A percentile compares a stretch with the other conserved stretches of the same genome.
Evolutionary conservation across 2,329 filamentous ascomycete genomes (phyloP).

Genomic region (Dothistroma septosporum): DNA sequence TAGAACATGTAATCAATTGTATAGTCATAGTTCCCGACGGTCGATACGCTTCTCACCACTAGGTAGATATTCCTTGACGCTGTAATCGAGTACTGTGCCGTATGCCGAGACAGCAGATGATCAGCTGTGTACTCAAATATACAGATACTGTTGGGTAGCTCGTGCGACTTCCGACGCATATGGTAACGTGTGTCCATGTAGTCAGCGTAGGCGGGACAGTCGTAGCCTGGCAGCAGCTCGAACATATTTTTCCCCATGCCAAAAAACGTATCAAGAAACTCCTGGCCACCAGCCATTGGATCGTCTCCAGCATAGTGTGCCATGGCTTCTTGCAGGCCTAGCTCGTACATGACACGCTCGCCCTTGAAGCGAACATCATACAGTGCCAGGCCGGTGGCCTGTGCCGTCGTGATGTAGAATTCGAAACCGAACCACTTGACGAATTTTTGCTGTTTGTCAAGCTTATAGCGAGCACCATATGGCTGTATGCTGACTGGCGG

Average conservation of each 20-base stretch:
- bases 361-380: constrained; percentile 51
- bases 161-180: constrained; percentile 43
- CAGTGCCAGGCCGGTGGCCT: constrained; percentile 45
- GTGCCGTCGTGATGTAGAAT: constrained; percentile 49
- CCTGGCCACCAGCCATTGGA: constrained; percentile 42
- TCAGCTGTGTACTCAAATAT: constrained; percentile 52
- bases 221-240: constrained; percentile 49
- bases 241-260: constrained; percentile 47
- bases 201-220: constrained; percentile 52
- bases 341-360: constrained; percentile 51
- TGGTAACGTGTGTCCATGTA: constrained; percentile 49
- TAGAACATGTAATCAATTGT: constrained; percentile 52
- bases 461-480: constrained; percentile 38
- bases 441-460: constrained; percentile 46
- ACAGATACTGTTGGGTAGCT: constrained; percentile 48
- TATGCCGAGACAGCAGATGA: constrained; percentile 51
- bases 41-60: constrained; percentile 46
- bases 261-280: constrained; percentile 32
- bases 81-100: constrained; percentile 39
- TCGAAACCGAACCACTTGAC: constrained; percentile 53
- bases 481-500: constrained; percentile 39
- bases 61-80: constrained; percentile 47
- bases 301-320: constrained; percentile 51
- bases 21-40: constrained; percentile 54
- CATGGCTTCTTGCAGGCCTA: constrained; percentile 51